Conservation (phyloP, 192 early-diverging fungal species). For the Coemansia sp. region DNA sequence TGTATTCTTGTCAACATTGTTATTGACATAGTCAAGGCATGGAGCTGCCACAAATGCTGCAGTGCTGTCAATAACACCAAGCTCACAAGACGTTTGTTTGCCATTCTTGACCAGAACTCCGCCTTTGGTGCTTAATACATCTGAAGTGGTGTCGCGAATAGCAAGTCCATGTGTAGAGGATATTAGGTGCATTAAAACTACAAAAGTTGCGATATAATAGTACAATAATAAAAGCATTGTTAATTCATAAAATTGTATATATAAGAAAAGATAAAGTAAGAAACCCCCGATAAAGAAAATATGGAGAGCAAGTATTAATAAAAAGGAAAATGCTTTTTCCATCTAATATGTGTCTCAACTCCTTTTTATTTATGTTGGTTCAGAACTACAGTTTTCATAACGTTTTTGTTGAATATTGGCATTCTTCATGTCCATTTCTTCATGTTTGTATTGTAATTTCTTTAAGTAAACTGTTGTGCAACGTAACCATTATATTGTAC, state of each 20-base stretch:
- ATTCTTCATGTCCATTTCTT: too few relatives aligned
- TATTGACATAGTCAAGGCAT: conserved; percentile 9
- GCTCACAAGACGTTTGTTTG: conserved; percentile 15
- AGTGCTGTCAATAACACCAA: conserved; percentile 13
- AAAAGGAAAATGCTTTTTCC: too few relatives aligned
- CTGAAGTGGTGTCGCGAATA: background rate
- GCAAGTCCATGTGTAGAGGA: background rate
- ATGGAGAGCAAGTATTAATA: too few relatives aligned
- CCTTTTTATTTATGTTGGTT: too few relatives aligned
- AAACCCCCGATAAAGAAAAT: too few relatives aligned
- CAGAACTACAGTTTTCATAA: too few relatives aligned
- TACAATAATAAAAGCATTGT: background rate
- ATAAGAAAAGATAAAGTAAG: too few relatives aligned
- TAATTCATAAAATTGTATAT: background rate
- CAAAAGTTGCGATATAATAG: background rate
- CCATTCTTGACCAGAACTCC: conserved; percentile 7
- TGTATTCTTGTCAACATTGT: background rate
- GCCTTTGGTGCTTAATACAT: background rate
- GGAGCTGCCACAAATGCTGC: background rate
- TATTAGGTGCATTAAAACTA: background rate
- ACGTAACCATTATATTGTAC: too few relatives aligned
- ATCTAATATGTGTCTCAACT: too few relatives aligned
- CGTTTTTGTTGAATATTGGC: too few relatives aligned
- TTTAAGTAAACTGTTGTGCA: too few relatives aligned
- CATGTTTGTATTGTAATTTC: too few relatives aligned